Conservation (phyloP, 257 asterid species). For the Eucommia ulmoides region DNA sequence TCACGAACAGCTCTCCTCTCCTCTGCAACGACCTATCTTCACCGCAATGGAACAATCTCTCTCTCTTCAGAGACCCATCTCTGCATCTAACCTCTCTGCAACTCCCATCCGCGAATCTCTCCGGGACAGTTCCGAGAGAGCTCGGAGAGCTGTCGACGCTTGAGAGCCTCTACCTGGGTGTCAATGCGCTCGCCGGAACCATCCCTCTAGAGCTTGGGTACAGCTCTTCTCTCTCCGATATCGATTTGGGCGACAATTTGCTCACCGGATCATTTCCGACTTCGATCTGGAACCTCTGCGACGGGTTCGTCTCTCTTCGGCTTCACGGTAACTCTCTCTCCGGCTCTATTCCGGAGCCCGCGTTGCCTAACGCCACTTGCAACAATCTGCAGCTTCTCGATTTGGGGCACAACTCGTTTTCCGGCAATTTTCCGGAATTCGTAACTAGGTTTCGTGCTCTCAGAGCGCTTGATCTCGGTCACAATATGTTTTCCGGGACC, state of each 20-base stretch:
- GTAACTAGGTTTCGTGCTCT: constrained; percentile 42
- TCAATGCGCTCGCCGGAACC: constrained; percentile 56
- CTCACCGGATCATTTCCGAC: constrained; percentile 62
- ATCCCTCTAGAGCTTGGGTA: constrained; percentile 92
- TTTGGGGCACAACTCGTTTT: constrained; percentile 58
- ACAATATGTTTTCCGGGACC: constrained; percentile 47
- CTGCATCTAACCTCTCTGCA: constrained; percentile 65
- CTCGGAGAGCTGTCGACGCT: constrained; percentile 60
- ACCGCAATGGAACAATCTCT: constrained; percentile 53
- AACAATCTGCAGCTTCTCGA: constrained; percentile 58
- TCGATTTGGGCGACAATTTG: constrained; percentile 71
- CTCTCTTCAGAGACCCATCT: constrained; percentile 35
- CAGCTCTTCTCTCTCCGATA: constrained; percentile 53
- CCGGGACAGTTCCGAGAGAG: constrained; percentile 82
- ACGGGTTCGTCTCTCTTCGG: constrained; percentile 51
- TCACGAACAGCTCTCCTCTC: constrained; percentile 39
- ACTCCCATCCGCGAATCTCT: constrained; percentile 83
- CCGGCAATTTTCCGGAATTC: constrained; percentile 69
- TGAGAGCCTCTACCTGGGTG: constrained; percentile 57
- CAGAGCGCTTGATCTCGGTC: constrained; percentile 64
- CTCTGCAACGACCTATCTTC: constrained; percentile 62
- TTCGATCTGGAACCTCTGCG: constrained; percentile 91
- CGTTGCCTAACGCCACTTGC: constrained; percentile 66
- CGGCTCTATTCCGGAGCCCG: constrained; percentile 70
- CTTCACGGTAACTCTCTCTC: constrained; percentile 71